Conservation (phyloP, 805 yeast genomes). For the Candida schatavii region DNA sequence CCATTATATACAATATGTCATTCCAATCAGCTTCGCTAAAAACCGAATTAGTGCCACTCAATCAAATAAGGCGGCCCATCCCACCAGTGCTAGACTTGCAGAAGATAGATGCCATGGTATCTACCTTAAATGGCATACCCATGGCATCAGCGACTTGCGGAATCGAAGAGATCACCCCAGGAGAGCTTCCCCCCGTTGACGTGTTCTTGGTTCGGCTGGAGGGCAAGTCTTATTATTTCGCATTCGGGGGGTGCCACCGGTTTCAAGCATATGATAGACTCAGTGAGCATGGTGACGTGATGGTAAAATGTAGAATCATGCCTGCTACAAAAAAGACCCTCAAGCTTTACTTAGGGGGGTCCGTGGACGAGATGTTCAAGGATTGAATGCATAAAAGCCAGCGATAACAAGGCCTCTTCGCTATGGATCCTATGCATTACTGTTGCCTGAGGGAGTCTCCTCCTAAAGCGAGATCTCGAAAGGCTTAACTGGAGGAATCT, state of each 20-base stretch:
- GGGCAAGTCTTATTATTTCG: slow-evolving; percentile 66
- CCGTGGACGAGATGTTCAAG: slow-evolving; percentile 51
- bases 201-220: slow-evolving; percentile 64
- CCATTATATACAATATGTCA: too few species aligned
- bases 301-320: slow-evolving; percentile 67
- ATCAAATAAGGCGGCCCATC: slow-evolving; percentile 73
- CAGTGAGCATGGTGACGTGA: slow-evolving; percentile 32
- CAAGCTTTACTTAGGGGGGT: slow-evolving; percentile 66
- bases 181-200: slow-evolving; percentile 81
- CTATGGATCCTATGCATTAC: too few species aligned
- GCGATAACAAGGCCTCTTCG: too few species aligned
- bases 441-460: too few species aligned
- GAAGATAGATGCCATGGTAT: slow-evolving; percentile 77
- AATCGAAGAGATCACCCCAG: slow-evolving; percentile 47
- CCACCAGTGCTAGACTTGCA: slow-evolving; percentile 76
- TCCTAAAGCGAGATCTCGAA: too few species aligned
- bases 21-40: slow-evolving; percentile 61
- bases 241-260: slow-evolving; percentile 89
- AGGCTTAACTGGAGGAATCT: too few species aligned
- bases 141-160: slow-evolving; percentile 61
- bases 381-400: slow-evolving; percentile 2
- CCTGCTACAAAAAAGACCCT: slow-evolving; percentile 75
- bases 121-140: slow-evolving; percentile 64
- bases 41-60: slow-evolving; percentile 60
- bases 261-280: slow-evolving; percentile 77